Evolutionary conservation across 2,329 filamentous ascomycete species (phyloP).

Genomic region (Sporothrix brunneoviolacea): DNA sequence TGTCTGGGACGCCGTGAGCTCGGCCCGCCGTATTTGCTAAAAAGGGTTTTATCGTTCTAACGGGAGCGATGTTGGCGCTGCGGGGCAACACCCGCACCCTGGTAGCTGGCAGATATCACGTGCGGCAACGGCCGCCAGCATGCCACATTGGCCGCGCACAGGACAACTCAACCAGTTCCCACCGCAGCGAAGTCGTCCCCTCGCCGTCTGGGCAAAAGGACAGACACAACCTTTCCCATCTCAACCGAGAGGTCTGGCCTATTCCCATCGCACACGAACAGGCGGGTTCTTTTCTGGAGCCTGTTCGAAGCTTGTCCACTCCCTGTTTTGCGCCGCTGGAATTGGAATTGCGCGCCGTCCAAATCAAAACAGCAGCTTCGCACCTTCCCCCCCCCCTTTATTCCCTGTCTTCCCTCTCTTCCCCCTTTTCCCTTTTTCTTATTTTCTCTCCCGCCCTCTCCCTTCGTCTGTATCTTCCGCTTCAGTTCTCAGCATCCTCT

Average conservation of each 20-base stretch:
- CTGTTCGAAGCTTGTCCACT: background rate
- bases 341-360: slow-evolving; percentile 1
- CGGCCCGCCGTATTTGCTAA: background rate
- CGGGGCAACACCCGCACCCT: slow-evolving; percentile 3
- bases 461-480: background rate
- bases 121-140: slow-evolving; percentile 5
- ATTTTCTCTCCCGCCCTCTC: background rate
- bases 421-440: background rate
- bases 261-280: background rate
- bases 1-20: no score
- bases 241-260: background rate
- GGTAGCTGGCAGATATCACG: slow-evolving; percentile 11
- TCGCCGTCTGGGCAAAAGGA: slow-evolving; percentile 12
- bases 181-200: slow-evolving; percentile 1
- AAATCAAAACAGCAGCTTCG: slow-evolving; percentile 1
- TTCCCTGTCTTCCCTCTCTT: background rate
- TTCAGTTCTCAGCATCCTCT: background rate
- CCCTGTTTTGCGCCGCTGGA: background rate
- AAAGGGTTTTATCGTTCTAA: background rate
- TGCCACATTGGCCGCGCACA: slow-evolving; percentile 9
- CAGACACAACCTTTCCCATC: slow-evolving; percentile 11
- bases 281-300: background rate
- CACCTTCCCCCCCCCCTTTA: background rate
- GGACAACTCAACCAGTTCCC: slow-evolving; percentile 16
- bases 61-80: background rate